phyloP scores from a whole-genome alignment of 2,329 filamentous ascomycete genomes.

The Exophiala dermatitidis region DNA sequence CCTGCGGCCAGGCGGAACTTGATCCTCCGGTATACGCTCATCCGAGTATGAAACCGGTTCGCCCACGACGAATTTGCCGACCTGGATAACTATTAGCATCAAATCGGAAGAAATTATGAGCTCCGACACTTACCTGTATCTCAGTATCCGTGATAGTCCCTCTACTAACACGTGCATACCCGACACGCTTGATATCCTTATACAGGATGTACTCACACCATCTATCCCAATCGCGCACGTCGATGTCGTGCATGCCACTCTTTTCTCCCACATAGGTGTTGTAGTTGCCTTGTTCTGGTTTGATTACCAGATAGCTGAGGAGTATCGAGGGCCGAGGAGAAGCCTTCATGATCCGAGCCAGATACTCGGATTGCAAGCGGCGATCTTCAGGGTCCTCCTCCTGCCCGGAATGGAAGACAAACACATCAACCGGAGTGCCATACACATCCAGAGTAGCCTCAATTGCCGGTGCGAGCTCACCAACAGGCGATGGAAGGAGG shows the following conservation, averaged over 20 bases:
- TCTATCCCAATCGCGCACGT: conserved; percentile 84
- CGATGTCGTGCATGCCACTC: conserved; percentile 93
- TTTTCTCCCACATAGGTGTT: conserved; percentile 83
- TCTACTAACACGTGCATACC: conserved; percentile 82
- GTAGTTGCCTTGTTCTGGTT: conserved; percentile 87
- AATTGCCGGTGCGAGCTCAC: conserved; percentile 90
- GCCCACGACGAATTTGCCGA: conserved; percentile 88
- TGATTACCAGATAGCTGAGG: conserved; percentile 86
- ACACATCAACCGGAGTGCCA: conserved; percentile 80
- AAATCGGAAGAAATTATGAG: background rate
- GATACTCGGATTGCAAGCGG: conserved; percentile 75
- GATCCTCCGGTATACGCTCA: conserved; percentile 60
- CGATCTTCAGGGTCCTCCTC: conserved; percentile 93
- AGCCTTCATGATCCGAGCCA: conserved; percentile 79
- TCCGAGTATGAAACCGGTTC: conserved; percentile 57
- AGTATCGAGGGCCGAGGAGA: conserved; percentile 74
- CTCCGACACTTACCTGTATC: conserved; percentile 58
- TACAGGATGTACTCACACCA: conserved; percentile 99
- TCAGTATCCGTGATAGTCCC: conserved; percentile 95
- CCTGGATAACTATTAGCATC: conserved; percentile 36
- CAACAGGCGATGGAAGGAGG: conserved; percentile 83
- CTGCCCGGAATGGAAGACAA: conserved; percentile 97
- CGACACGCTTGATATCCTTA: conserved; percentile 76
- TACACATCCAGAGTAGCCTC: conserved; percentile 95
- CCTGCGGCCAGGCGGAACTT: conserved; percentile 67